A percentile compares a stretch with the other conserved stretches of the same genome.
These are phyloP conservation scores for Aspergillus piperis DNA, from an alignment of 2,329 filamentous ascomycete genomes.

Conservation along the genomic window DNA sequence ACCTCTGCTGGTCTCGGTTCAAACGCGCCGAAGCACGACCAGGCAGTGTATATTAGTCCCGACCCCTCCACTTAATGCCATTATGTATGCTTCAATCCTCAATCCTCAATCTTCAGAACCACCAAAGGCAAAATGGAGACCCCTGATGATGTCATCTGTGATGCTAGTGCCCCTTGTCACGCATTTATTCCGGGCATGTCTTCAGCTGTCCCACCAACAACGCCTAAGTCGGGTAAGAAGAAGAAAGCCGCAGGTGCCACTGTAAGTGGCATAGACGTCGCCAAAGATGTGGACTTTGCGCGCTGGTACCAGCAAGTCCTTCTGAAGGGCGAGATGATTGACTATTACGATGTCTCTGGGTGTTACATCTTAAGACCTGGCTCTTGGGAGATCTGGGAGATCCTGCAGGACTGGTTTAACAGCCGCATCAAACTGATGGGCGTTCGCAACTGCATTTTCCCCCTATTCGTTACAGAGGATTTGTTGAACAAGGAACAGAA, in stretches of 20 bases:
- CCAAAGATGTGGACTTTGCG: constrained; percentile 83
- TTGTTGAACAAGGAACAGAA: constrained; percentile 86
- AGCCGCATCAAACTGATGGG: constrained; percentile 81
- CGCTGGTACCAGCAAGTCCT: constrained; percentile 98
- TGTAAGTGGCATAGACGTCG: constrained; percentile 82
- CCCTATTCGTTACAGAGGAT: constrained; percentile 90
- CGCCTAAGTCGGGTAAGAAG: constrained; percentile 13
- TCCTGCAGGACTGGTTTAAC: constrained; percentile 61
- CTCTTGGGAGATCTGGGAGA: constrained; percentile 68
- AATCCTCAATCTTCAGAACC: too few relatives aligned
- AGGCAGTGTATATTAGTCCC: too few relatives aligned
- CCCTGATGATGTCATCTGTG: too few relatives aligned
- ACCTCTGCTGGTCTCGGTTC: too few relatives aligned
- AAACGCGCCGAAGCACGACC: too few relatives aligned
- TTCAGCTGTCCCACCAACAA: too few relatives aligned
- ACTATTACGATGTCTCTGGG: constrained; percentile 95
- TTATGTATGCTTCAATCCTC: too few relatives aligned
- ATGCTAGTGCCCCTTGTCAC: too few relatives aligned
- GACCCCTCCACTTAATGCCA: too few relatives aligned
- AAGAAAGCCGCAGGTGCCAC: constrained; percentile 63
- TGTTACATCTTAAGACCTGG: constrained; percentile 83
- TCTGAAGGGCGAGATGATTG: constrained; percentile 94
- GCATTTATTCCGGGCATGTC: too few relatives aligned
- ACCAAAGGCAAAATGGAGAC: too few relatives aligned
- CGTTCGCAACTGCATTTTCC: constrained; percentile 94